Evolutionary conservation across 805 yeast species (phyloP).

Genomic region (Phaffomyces thermotolerans): DNA sequence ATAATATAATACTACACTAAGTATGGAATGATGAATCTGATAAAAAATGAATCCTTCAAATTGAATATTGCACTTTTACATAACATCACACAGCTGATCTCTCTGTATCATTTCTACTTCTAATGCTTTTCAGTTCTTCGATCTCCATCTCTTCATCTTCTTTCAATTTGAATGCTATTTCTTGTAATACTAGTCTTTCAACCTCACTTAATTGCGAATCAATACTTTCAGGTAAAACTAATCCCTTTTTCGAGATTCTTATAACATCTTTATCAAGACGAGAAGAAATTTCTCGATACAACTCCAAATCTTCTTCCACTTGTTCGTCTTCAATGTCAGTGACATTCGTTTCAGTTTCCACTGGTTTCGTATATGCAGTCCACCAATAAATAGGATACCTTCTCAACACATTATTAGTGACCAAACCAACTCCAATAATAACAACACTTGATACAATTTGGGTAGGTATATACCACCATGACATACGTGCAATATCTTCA

Average conservation of each 20-base stretch:
- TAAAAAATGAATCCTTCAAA: too few species aligned
- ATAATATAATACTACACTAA: too few species aligned
- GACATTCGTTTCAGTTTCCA: not conserved
- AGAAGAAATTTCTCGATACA: not conserved
- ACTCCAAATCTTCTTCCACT: not conserved
- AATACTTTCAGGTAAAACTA: constrained; percentile 1
- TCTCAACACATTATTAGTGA: constrained; percentile 47
- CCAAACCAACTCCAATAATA: constrained; percentile 41
- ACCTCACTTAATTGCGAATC: constrained; percentile 3
- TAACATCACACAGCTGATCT: too few species aligned
- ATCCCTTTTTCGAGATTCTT: not conserved
- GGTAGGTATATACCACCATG: constrained; percentile 61
- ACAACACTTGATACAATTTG: constrained; percentile 44
- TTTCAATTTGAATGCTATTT: not conserved
- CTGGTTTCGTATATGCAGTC: constrained; percentile 24
- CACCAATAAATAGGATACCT: constrained; percentile 58
- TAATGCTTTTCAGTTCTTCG: not conserved
- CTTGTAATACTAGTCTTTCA: constrained; percentile 5
- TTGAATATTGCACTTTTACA: too few species aligned
- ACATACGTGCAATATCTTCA: constrained; percentile 36
- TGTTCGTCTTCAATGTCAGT: not conserved
- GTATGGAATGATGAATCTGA: too few species aligned
- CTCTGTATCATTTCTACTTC: too few species aligned
- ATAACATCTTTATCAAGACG: not conserved
- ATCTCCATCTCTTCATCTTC: too few species aligned